A percentile compares a stretch with the other conserved stretches of the same genome.
phyloP scores from a whole-genome alignment of 2,329 filamentous ascomycete species.

The Trichoderma endophyticum region DNA sequence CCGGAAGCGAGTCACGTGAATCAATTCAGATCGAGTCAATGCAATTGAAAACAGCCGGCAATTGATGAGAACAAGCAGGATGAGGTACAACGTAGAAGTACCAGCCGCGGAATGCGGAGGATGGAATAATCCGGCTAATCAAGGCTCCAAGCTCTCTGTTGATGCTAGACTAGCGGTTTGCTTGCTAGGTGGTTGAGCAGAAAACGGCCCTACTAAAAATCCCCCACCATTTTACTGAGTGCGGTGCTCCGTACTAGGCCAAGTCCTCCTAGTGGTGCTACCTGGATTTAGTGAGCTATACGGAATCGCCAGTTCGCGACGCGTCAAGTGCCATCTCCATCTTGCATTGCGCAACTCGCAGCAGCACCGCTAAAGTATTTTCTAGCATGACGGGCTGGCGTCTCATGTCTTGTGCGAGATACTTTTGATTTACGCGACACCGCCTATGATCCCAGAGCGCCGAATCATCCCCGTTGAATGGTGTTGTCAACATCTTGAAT shows the following conservation, averaged over 20 bases:
- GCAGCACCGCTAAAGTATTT: not conserved
- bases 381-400: constrained; percentile 4
- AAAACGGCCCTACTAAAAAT: not conserved
- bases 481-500: constrained; percentile 4
- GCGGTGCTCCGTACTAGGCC: not conserved
- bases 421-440: constrained; percentile 3
- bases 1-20: not conserved
- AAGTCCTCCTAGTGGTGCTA: not conserved
- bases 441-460: not conserved
- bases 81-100: not conserved
- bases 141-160: not conserved
- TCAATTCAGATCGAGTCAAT: not conserved
- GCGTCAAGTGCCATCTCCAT: constrained; percentile 5
- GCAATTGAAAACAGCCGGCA: not conserved
- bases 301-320: constrained; percentile 15
- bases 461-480: not conserved
- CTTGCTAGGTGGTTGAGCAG: not conserved
- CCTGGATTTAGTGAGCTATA: constrained; percentile 1
- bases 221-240: not conserved
- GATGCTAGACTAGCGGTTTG: not conserved
- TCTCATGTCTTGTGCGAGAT: not conserved
- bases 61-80: not conserved
- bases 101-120: not conserved
- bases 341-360: constrained; percentile 9
- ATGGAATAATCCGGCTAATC: not conserved